These are phyloP conservation scores for Cordyceps sp. DNA, from an alignment of 2,329 filamentous ascomycete species.

Conservation along the genomic window DNA sequence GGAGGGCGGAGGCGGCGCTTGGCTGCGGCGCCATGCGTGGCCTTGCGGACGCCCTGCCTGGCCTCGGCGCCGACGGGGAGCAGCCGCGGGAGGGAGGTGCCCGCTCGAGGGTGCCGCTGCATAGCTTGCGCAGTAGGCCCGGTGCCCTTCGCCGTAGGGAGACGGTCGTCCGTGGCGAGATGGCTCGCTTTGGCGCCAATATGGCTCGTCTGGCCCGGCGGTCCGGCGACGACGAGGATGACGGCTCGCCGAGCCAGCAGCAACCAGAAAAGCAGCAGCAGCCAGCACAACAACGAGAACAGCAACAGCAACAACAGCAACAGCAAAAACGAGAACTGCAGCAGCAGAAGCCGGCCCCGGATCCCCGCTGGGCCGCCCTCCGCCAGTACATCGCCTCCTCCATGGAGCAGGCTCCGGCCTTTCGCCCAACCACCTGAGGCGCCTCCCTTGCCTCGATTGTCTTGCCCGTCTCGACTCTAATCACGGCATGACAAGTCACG, in stretches of 20 bases:
- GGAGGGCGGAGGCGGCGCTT: too few relatives aligned
- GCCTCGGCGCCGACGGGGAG: constrained; percentile 30
- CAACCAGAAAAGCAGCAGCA: too few relatives aligned
- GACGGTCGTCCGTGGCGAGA: constrained; percentile 62
- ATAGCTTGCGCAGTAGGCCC: constrained; percentile 56
- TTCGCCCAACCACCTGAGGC: constrained; percentile 20
- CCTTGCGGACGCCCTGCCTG: constrained; percentile 67
- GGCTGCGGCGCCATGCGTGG: too few relatives aligned
- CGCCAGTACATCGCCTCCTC: constrained; percentile 72
- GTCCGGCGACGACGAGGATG: constrained; percentile 3
- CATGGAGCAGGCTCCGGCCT: constrained; percentile 77
- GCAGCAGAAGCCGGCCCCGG: constrained; percentile 25
- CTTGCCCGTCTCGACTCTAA: background rate
- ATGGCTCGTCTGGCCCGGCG: constrained; percentile 51
- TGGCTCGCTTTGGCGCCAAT: constrained; percentile 69
- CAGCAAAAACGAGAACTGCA: too few relatives aligned
- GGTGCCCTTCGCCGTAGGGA: constrained; percentile 76
- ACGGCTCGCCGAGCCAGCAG: constrained; percentile 5
- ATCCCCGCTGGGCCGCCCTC: constrained; percentile 63
- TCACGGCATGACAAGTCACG: too few relatives aligned
- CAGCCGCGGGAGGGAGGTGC: constrained; percentile 7
- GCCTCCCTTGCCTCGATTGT: background rate
- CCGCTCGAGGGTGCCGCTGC: constrained; percentile 49
- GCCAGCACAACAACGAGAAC: too few relatives aligned
- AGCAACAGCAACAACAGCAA: too few relatives aligned